Evolutionary conservation across 768 basidiomycete genomes (phyloP), one percentile per base, ranked within the genome.

Genomic region (Tylopilus cervinicoccineus): DNA sequence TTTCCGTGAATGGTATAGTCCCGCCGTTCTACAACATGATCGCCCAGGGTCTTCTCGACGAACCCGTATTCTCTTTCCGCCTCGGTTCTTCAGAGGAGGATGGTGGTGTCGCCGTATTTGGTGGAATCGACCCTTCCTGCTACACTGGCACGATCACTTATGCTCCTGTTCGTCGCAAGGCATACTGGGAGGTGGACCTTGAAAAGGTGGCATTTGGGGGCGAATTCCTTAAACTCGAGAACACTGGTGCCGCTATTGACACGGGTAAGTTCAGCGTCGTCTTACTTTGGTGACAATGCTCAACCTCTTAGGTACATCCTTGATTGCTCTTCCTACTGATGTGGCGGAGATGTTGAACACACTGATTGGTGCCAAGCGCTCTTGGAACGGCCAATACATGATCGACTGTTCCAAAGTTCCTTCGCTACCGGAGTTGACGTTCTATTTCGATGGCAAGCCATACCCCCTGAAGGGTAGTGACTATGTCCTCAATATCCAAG

Each of bases 141-240:
- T 97, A 88, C 73, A 79, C 67, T 5, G 96, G 96, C 66, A 73
- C 83, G 62, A 77, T 99, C 51, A 61, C 67, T 20, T 98, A 98
- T 60, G 92, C 87, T 26, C 95, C 96, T 43, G 76, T 99, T 44
- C 85, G 94, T 59, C 82, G 92, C 59, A 93, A 90, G 77, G 96
- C 92, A 5, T 98, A 96, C 72, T 96, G 94, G 94, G 95, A 98
- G 70, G 92, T 98, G 38, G 93, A 96, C 66, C 85, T 99, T 23
- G 77, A 90, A 71, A 84, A 84, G 66, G 76, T 99, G 52, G 59
- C 72, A 4, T 94, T 99, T 48, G 96, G 94, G 40, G 75, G 84
- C 37, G 95, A 98, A 39, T 79, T 75, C 33, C 78, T 98, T 38
- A 92, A 97, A 55, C 78, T 98, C 13, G 91, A 95, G 56, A 86